phyloP scores from a whole-genome alignment of 768 basidiomycete species.

The Serendipita vermifera region DNA sequence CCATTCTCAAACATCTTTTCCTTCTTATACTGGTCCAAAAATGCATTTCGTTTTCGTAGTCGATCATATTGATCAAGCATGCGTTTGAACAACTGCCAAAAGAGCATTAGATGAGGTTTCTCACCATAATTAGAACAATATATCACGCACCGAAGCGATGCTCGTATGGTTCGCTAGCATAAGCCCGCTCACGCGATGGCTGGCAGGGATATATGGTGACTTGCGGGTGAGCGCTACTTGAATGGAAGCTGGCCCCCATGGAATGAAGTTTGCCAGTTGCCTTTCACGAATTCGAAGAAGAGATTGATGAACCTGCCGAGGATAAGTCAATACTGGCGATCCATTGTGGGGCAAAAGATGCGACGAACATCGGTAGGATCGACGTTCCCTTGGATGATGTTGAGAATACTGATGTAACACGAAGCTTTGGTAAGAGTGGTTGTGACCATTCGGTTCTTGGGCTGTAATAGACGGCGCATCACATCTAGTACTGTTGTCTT shows the following conservation, averaged over 20 bases:
- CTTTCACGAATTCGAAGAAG: slow-evolving; percentile 92
- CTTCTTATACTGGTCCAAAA: slow-evolving; percentile 94
- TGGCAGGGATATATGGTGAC: slow-evolving; percentile 76
- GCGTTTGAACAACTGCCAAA: slow-evolving; percentile 72
- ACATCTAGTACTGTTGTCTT: slow-evolving; percentile 96
- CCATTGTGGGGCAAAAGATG: neutral
- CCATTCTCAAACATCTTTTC: slow-evolving; percentile 91
- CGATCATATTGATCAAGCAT: slow-evolving; percentile 93
- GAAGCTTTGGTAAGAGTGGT: slow-evolving; percentile 83
- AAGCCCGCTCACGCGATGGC: slow-evolving; percentile 90
- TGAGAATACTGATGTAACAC: slow-evolving; percentile 95
- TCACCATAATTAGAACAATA: slow-evolving; percentile 7
- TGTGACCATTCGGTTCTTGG: slow-evolving; percentile 97
- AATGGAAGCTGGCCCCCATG: slow-evolving; percentile 97
- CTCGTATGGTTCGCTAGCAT: slow-evolving; percentile 99
- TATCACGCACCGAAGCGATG: slow-evolving; percentile 67
- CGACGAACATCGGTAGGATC: slow-evolving; percentile 83
- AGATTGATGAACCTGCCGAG: slow-evolving; percentile 81
- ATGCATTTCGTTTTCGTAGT: slow-evolving; percentile 77
- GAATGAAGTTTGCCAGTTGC: slow-evolving; percentile 93
- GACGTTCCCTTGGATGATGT: slow-evolving; percentile 97
- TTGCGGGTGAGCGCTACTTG: slow-evolving; percentile 90
- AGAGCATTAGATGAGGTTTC: neutral
- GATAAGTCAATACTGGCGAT: slow-evolving; percentile 5
- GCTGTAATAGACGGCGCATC: slow-evolving; percentile 93